Evolutionary conservation across 140 eudicot genomes (phyloP).

Genomic region (Erigeron philadelphicus): DNA sequence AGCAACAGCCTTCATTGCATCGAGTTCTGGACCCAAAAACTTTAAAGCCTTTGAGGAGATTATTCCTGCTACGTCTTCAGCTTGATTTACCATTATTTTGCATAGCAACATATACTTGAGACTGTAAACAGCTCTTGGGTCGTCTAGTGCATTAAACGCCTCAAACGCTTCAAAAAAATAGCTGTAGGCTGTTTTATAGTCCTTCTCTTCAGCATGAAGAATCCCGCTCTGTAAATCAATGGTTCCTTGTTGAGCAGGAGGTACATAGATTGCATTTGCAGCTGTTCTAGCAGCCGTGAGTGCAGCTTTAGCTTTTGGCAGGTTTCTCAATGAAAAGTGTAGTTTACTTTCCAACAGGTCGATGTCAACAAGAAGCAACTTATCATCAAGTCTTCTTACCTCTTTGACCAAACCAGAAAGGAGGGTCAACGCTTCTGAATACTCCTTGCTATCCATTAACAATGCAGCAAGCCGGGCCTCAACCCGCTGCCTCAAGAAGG

Average conservation of each 20-base stretch:
- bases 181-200: conserved; percentile 85
- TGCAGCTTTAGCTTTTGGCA: conserved; percentile 88
- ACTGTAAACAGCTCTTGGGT: conserved; percentile 73
- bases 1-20: conserved; percentile 95
- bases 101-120: conserved; percentile 88
- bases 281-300: conserved; percentile 95
- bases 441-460: conserved; percentile 82
- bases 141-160: conserved; percentile 87
- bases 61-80: conserved; percentile 89
- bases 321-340: conserved; percentile 78
- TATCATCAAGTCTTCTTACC: conserved; percentile 85
- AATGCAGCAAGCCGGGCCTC: conserved; percentile 88
- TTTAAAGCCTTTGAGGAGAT: conserved; percentile 76
- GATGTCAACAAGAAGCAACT: conserved; percentile 79
- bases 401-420: conserved; percentile 79
- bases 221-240: conserved; percentile 89
- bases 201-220: conserved; percentile 94
- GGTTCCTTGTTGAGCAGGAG: conserved; percentile 93
- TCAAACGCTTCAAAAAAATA: conserved; percentile 91
- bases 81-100: conserved; percentile 87
- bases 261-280: conserved; percentile 90
- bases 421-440: conserved; percentile 71
- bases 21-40: conserved; percentile 81
- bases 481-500: conserved; percentile 81
- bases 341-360: conserved; percentile 78